Conservation (phyloP, 257 asterid species). For the Rehmannia glutinosa region DNA sequence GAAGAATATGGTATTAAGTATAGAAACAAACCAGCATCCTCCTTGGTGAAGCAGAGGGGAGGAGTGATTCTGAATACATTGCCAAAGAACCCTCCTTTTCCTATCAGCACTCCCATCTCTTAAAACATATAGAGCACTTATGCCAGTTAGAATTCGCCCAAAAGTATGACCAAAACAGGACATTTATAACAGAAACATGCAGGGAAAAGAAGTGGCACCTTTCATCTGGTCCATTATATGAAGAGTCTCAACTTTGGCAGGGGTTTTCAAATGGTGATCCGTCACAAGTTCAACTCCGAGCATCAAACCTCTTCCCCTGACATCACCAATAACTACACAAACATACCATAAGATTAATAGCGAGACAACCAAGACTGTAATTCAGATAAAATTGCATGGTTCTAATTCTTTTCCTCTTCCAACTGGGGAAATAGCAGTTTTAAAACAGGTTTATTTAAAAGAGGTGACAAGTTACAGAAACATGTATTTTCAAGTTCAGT, state of each 20-base stretch:
- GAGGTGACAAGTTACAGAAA: too few relatives aligned
- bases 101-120: constrained; percentile 82
- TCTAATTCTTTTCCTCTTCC: too few relatives aligned
- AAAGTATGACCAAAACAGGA: not conserved
- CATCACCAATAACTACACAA: constrained; percentile 72
- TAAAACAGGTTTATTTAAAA: too few relatives aligned
- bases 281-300: constrained; percentile 85
- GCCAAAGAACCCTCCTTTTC: constrained; percentile 89
- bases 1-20: not conserved
- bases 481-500: not conserved
- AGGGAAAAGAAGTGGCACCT: constrained; percentile 41
- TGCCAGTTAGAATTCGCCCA: not conserved
- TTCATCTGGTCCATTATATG: constrained; percentile 72
- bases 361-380: too few relatives aligned
- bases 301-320: constrained; percentile 87
- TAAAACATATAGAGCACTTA: constrained; percentile 3
- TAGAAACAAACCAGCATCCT: constrained; percentile 64
- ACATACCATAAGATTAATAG: too few relatives aligned
- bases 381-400: too few relatives aligned
- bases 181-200: not conserved
- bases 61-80: constrained; percentile 89
- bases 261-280: constrained; percentile 62
- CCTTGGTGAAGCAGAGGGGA: constrained; percentile 89
- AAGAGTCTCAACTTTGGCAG: constrained; percentile 70
- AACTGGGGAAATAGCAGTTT: too few relatives aligned